Evolutionary conservation across 2,329 filamentous ascomycete species (phyloP).

Genomic region (Ophiocordyceps camponoti-rufipedis): DNA sequence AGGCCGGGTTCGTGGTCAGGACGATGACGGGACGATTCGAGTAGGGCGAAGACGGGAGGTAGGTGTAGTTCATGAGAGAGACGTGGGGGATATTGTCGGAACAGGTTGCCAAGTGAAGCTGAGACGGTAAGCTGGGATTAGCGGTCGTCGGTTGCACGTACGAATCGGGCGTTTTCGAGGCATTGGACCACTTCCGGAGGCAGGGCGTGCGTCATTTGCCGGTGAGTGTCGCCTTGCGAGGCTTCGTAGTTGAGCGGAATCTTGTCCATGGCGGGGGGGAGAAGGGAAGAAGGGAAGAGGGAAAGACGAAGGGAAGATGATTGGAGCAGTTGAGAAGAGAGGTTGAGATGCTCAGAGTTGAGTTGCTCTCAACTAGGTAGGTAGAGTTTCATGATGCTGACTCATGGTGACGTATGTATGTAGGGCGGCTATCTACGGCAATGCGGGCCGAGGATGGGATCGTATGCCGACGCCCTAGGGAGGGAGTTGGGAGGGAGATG

Average conservation of each 20-base stretch:
- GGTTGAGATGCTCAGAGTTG: neutral
- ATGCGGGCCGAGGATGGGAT: too few species aligned
- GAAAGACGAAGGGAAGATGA: too few species aligned
- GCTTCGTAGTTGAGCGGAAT: conserved; percentile 59
- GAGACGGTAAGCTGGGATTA: conserved; percentile 1
- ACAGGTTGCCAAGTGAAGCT: conserved; percentile 94
- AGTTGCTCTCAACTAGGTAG: too few species aligned
- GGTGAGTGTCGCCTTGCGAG: conserved; percentile 55
- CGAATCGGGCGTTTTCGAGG: conserved; percentile 86
- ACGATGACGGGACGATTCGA: conserved; percentile 65
- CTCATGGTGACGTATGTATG: neutral
- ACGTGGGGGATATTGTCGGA: conserved; percentile 72
- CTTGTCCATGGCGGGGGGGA: conserved; percentile 30
- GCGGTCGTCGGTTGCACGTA: too few species aligned
- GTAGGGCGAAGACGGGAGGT: conserved; percentile 63
- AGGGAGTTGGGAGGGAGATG: neutral
- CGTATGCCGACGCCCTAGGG: too few species aligned
- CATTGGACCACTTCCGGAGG: conserved; percentile 78
- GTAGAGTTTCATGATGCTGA: too few species aligned
- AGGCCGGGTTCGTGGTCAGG: conserved; percentile 74
- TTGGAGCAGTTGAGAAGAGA: too few species aligned
- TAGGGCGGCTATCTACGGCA: neutral
- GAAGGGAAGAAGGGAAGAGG: too few species aligned
- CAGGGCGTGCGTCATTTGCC: conserved; percentile 48
- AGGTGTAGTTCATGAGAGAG: conserved; percentile 98